Evolutionary conservation across 176 grass and related monocot species (phyloP), one percentile per base, ranked within the genome.

Genomic region (Pontederia crassipes): DNA sequence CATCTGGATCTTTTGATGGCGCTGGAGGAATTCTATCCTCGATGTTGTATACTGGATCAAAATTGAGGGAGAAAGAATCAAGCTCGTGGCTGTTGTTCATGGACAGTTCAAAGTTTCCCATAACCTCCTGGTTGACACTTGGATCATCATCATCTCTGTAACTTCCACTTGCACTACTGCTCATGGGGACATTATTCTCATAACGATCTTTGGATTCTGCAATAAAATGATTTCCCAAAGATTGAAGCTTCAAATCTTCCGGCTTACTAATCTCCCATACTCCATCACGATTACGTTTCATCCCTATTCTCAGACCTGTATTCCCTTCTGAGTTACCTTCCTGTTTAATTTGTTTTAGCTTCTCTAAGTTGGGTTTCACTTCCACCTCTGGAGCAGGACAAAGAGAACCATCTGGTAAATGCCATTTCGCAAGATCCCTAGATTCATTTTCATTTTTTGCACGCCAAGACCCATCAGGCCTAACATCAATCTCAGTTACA

Each of bases 391-490:
- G 69, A 52, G 63, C 26, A 48, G 57, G 16, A 80, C 57, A 85
- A 63, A 80, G 75, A 61, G 83, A 85, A 47, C 92, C 92, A 78
- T 90, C 92, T 69, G 83, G 87, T 63, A 80, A 76, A 82, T 97
- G 92, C 92, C 92, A 97, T 70, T 87, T 72, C 14, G 27, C 49
- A 75, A 96, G 83, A 55, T 87, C 75, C 46, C 77, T 82, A 45
- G 51, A 75, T 72, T 82, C 75, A 45, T 55, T 17, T 58, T 71
- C 79, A 56, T 64, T 75, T 77, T 91, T 91, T 35, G 80, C 74
- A 62, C 87, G 80, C 92, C 87, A 97, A 51, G 81, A 88, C 73
- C 92, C 87, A 69, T 97, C 92, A 78, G 79, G 78, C 62, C 81
- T 97, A 8, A 85, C 63, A 75, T 97, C 81, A 66, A 97, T 78